A percentile compares a stretch with the other conserved stretches of the same genome.
phyloP scores from a whole-genome alignment of 352 stramenopile genomes.

The Phytophthora pini region DNA sequence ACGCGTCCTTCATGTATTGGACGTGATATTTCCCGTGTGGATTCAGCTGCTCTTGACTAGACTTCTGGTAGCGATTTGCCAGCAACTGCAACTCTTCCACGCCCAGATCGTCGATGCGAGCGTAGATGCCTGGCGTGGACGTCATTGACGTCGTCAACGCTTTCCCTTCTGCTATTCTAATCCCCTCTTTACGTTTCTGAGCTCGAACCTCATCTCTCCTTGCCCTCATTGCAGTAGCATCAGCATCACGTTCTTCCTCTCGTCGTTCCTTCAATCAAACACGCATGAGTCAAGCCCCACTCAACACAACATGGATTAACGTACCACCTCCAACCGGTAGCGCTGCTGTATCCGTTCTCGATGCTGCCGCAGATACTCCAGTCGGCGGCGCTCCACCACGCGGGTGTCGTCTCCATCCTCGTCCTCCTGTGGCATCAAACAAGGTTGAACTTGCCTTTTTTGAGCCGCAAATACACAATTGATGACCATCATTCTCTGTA shows the following conservation, averaged over 20 bases:
- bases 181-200: slow-evolving; percentile 7
- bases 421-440: slow-evolving; percentile 20
- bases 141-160: neutral
- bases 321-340: slow-evolving; percentile 64
- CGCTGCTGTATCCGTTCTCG: slow-evolving; percentile 58
- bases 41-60: slow-evolving; percentile 46
- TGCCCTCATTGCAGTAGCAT: slow-evolving; percentile 37
- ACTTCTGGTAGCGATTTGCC: slow-evolving; percentile 44
- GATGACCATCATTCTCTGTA: slow-evolving; percentile 23
- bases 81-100: slow-evolving; percentile 50
- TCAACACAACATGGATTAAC: neutral
- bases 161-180: neutral
- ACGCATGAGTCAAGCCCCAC: neutral
- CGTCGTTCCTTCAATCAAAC: slow-evolving; percentile 40
- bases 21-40: slow-evolving; percentile 73
- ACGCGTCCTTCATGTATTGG: slow-evolving; percentile 71
- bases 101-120: slow-evolving; percentile 51
- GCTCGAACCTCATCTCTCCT: slow-evolving; percentile 34
- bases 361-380: slow-evolving; percentile 54
- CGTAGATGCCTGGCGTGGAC: slow-evolving; percentile 48
- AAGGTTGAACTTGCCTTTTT: slow-evolving; percentile 18
- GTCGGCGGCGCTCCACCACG: slow-evolving; percentile 42
- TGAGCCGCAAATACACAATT: neutral
- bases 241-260: slow-evolving; percentile 34
- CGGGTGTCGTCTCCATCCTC: slow-evolving; percentile 43